Percentiles rank a stretch among this genome's conserved stretches.
Conservation (phyloP, 2,329 filamentous ascomycete genomes). For the Trichophyton rubrum region DNA sequence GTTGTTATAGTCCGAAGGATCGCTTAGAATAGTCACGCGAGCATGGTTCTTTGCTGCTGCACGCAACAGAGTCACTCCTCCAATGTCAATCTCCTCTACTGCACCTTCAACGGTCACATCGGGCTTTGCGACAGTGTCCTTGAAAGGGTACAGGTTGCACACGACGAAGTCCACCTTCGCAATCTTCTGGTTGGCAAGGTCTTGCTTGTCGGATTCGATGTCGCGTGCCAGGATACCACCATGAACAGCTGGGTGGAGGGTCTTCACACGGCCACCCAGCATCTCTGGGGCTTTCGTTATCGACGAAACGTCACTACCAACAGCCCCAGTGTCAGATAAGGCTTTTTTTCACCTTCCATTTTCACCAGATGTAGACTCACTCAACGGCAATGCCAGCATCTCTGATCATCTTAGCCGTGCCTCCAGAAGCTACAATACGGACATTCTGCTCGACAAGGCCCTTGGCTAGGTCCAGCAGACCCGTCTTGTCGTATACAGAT, state of each 20-base stretch:
- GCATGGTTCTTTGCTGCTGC: constrained; percentile 97
- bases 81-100: constrained; percentile 98
- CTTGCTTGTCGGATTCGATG: constrained; percentile 90
- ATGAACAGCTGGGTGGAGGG: constrained; percentile 85
- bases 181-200: constrained; percentile 89
- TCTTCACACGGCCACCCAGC: constrained; percentile 86
- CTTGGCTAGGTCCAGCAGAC: constrained; percentile 81
- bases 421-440: constrained; percentile 84
- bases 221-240: constrained; percentile 79
- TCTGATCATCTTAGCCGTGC: constrained; percentile 90
- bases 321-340: neutral
- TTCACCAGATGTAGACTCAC: constrained; percentile 41
- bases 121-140: constrained; percentile 92
- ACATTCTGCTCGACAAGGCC: constrained; percentile 81
- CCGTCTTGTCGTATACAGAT: constrained; percentile 98
- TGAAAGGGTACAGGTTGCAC: constrained; percentile 99
- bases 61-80: constrained; percentile 88
- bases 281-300: constrained; percentile 97
- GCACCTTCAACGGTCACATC: constrained; percentile 95
- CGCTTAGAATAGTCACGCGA: constrained; percentile 88
- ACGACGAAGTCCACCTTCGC: constrained; percentile 91
- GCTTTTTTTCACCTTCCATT: neutral
- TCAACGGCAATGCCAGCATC: constrained; percentile 93
- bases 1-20: constrained; percentile 83
- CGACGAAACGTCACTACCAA: constrained; percentile 74